Evolutionary conservation across 1,139 yeast species (phyloP).

Genomic region (Geotrichum carabidarum): DNA sequence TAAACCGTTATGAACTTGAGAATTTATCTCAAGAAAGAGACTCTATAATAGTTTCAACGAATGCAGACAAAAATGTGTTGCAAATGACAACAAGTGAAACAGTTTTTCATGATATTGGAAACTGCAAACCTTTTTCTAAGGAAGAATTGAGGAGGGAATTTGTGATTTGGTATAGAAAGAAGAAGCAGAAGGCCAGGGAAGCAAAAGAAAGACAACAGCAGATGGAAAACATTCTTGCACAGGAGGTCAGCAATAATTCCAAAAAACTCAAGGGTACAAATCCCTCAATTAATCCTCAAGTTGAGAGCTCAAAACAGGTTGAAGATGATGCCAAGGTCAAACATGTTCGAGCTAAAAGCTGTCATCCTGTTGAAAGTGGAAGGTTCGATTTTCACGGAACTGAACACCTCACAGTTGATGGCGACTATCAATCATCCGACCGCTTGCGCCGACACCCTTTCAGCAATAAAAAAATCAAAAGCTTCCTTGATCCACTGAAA

Average conservation of each 20-base stretch:
- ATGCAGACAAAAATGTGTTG: neutral
- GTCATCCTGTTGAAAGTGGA: neutral
- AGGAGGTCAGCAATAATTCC: neutral
- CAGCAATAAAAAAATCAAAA: neutral
- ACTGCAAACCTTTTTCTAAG: neutral
- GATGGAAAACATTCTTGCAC: neutral
- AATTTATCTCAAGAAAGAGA: neutral
- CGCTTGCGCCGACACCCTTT: neutral
- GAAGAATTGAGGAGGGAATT: neutral
- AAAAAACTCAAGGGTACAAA: neutral
- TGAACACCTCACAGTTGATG: neutral
- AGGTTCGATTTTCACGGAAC: neutral
- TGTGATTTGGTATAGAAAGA: constrained; percentile 3
- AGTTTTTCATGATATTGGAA: neutral
- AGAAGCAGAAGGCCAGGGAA: neutral
- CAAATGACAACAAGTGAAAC: neutral
- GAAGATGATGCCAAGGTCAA: neutral
- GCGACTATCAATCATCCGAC: neutral
- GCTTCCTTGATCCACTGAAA: neutral
- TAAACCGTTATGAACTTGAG: constrained; percentile 21
- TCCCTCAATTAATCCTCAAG: neutral
- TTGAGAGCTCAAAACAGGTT: neutral
- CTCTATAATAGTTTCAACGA: neutral
- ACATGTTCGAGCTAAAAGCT: neutral
- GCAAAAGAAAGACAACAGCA: neutral